Conservation (phyloP, 2,329 filamentous ascomycete genomes). For the Fusarium dlaminii region DNA sequence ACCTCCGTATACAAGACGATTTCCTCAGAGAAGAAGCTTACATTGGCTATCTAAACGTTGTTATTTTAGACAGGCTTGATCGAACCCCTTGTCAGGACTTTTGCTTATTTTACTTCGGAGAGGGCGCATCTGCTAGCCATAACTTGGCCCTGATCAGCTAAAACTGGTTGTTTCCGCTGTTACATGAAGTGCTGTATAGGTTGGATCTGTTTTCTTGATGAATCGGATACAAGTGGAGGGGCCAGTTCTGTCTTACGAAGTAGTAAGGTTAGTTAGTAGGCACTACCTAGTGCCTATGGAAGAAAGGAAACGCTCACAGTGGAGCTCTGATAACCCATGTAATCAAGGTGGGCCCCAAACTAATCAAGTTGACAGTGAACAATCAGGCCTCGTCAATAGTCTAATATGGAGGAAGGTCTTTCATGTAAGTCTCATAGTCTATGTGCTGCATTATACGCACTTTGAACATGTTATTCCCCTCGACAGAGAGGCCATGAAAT, state of each 20-base stretch:
- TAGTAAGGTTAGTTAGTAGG: neutral
- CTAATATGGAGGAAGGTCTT: constrained; percentile 1
- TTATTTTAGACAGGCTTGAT: neutral
- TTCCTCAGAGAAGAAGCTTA: neutral
- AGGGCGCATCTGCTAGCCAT: neutral
- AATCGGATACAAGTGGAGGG: neutral
- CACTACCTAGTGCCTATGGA: neutral
- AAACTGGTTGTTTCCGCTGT: constrained; percentile 2
- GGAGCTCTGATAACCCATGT: neutral
- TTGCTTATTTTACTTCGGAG: neutral
- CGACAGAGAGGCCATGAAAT: neutral
- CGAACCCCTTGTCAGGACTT: neutral
- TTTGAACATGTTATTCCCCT: neutral
- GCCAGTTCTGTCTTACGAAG: neutral
- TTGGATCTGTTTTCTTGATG: constrained; percentile 8
- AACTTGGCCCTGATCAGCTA: neutral
- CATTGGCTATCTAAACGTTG: neutral
- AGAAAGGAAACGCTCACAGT: neutral
- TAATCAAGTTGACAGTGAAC: neutral
- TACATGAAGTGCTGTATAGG: neutral
- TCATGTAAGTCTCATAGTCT: constrained; percentile 11
- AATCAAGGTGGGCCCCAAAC: neutral
- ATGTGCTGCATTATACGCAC: constrained; percentile 21
- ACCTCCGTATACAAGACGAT: neutral
- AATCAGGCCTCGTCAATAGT: neutral